Conservation (phyloP, 2,329 filamentous ascomycete species). For the Epichloe amarillans region DNA sequence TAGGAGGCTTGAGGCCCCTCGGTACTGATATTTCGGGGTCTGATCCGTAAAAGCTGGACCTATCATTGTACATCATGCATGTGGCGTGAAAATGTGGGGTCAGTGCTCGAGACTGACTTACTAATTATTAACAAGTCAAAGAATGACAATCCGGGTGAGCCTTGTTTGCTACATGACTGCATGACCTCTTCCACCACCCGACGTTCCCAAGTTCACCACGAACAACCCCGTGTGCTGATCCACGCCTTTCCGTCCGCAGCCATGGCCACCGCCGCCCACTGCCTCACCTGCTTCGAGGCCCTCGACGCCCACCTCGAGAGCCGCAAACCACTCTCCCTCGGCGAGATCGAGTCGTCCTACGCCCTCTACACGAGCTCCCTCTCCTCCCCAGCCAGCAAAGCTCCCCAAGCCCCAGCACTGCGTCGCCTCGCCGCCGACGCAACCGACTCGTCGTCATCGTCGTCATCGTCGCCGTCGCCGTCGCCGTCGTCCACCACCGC, state of each 20-base stretch:
- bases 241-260: constrained; percentile 24
- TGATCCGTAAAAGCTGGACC: too few relatives aligned
- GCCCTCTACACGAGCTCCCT: constrained; percentile 21
- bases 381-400: constrained; percentile 6
- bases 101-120: too few relatives aligned
- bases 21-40: too few relatives aligned
- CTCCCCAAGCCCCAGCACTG: constrained; percentile 28
- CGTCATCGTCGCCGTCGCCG: constrained; percentile 26
- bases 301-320: constrained; percentile 63
- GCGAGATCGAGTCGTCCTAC: constrained; percentile 56
- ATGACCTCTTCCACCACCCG: too few relatives aligned
- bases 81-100: too few relatives aligned
- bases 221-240: too few relatives aligned
- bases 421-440: constrained; percentile 21
- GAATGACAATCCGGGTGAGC: too few relatives aligned
- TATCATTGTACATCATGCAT: too few relatives aligned
- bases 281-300: constrained; percentile 84
- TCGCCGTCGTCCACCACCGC: constrained; percentile 30
- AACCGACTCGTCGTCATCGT: constrained; percentile 20
- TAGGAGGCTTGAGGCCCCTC: too few relatives aligned
- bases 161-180: too few relatives aligned
- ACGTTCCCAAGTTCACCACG: too few relatives aligned
- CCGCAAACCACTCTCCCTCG: constrained; percentile 53
- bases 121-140: too few relatives aligned
- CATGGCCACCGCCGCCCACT: constrained; percentile 82